phyloP scores from a whole-genome alignment of 2,329 filamentous ascomycete species.

The Cladosporium velox region DNA sequence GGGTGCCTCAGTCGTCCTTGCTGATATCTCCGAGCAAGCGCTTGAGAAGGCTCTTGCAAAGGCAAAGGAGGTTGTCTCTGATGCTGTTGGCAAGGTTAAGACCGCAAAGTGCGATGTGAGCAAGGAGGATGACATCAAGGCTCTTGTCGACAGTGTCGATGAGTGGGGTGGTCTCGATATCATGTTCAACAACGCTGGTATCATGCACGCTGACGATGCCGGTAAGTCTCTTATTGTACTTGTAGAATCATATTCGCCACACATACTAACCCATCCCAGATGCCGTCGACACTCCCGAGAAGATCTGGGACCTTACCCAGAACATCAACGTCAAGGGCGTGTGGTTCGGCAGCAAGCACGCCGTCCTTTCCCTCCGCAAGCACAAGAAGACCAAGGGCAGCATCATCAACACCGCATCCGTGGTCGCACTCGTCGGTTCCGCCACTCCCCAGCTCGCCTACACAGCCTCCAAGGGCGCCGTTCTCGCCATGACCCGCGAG shows the following conservation, averaged over 20 bases:
- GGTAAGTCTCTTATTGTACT: constrained; percentile 29
- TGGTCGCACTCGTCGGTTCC: constrained; percentile 83
- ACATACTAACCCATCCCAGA: constrained; percentile 28
- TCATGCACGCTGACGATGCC: constrained; percentile 78
- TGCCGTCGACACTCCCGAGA: constrained; percentile 80
- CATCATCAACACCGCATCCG: constrained; percentile 90
- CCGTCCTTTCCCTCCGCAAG: constrained; percentile 76
- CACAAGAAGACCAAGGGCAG: constrained; percentile 77
- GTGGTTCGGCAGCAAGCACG: constrained; percentile 95
- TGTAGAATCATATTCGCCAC: constrained; percentile 47
- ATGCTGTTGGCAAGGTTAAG: constrained; percentile 61
- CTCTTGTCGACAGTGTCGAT: constrained; percentile 73
- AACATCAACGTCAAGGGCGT: constrained; percentile 97
- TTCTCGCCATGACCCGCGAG: constrained; percentile 85
- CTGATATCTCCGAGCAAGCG: constrained; percentile 77
- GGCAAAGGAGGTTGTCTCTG: constrained; percentile 66
- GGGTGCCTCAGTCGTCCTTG: constrained; percentile 81
- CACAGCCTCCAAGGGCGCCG: constrained; percentile 90
- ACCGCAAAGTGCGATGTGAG: constrained; percentile 75
- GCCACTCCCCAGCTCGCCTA: constrained; percentile 90
- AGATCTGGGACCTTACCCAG: constrained; percentile 92
- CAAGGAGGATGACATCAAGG: constrained; percentile 76
- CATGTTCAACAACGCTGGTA: constrained; percentile 97
- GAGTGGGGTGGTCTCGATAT: constrained; percentile 85
- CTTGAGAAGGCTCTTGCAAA: constrained; percentile 76